phyloP scores from a whole-genome alignment of 441 rosid species.

The Gossypium davidsonii region DNA sequence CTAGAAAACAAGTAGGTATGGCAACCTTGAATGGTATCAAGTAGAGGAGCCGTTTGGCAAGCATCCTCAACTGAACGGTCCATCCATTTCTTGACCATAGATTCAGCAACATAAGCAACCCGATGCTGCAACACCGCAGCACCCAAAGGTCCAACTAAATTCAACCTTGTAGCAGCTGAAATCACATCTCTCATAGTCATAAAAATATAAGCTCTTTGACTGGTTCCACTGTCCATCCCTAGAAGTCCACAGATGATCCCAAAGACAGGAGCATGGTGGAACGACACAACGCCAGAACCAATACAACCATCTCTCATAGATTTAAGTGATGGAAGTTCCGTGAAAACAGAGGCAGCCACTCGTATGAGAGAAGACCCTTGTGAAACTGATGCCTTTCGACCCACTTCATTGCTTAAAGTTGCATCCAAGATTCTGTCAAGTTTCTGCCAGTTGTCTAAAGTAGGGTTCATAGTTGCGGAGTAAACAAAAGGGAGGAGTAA shows the following conservation, averaged over 20 bases:
- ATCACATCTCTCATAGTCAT: conserved; percentile 62
- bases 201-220: conserved; percentile 79
- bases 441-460: conserved; percentile 38
- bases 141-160: conserved; percentile 66
- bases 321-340: conserved; percentile 58
- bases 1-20: conserved; percentile 78
- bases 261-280: conserved; percentile 77
- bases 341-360: conserved; percentile 58
- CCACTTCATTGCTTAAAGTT: conserved; percentile 65
- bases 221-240: conserved; percentile 49
- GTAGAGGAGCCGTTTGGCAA: conserved; percentile 73
- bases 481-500: conserved; percentile 76
- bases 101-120: conserved; percentile 54
- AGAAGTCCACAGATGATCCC: conserved; percentile 79
- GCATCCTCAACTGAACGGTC: conserved; percentile 60
- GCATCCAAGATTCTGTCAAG: conserved; percentile 58
- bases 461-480: conserved; percentile 45
- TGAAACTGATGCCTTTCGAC: conserved; percentile 61
- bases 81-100: conserved; percentile 48
- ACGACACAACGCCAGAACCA: conserved; percentile 28
- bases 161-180: conserved; percentile 83
- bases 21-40: conserved; percentile 72
- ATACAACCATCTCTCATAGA: conserved; percentile 40
- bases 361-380: conserved; percentile 88
- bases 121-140: conserved; percentile 77